Conservation (phyloP, 805 yeast species). For the Ogataea wickerhamii region DNA sequence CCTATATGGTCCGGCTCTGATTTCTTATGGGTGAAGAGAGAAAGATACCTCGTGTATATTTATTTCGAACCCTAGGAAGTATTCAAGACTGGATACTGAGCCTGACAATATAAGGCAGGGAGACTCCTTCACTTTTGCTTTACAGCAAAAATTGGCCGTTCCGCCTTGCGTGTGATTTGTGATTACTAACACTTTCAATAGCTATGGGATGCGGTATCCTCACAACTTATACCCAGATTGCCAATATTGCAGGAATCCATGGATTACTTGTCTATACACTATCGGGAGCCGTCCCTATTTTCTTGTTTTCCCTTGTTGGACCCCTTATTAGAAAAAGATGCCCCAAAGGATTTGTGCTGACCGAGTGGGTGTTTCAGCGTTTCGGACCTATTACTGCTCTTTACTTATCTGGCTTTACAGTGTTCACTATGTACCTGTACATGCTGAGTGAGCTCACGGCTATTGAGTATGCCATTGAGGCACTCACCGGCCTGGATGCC, state of each 20-base stretch:
- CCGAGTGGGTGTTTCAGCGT: slow-evolving; percentile 90
- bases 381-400: slow-evolving; percentile 71
- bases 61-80: too few relatives aligned
- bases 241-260: slow-evolving; percentile 80
- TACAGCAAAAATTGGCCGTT: too few relatives aligned
- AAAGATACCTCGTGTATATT: too few relatives aligned
- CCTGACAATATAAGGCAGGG: slow-evolving; percentile 2
- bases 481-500: slow-evolving; percentile 75
- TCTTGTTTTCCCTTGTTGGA: slow-evolving; percentile 78
- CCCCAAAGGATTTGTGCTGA: slow-evolving; percentile 86
- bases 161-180: too few relatives aligned
- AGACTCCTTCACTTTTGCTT: too few relatives aligned
- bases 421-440: slow-evolving; percentile 78
- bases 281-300: slow-evolving; percentile 78
- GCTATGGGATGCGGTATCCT: slow-evolving; percentile 89
- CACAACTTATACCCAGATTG: slow-evolving; percentile 83
- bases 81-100: slow-evolving; percentile 4
- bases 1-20: slow-evolving; percentile 1
- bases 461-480: slow-evolving; percentile 67
- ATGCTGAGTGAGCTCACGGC: slow-evolving; percentile 88
- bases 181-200: slow-evolving; percentile 27
- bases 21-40: too few relatives aligned
- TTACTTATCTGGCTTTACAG: slow-evolving; percentile 75
- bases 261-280: slow-evolving; percentile 80
- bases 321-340: slow-evolving; percentile 74